These are phyloP conservation scores for Cercospora sojina DNA, from an alignment of 2,329 filamentous ascomycete species.

Conservation along the genomic window DNA sequence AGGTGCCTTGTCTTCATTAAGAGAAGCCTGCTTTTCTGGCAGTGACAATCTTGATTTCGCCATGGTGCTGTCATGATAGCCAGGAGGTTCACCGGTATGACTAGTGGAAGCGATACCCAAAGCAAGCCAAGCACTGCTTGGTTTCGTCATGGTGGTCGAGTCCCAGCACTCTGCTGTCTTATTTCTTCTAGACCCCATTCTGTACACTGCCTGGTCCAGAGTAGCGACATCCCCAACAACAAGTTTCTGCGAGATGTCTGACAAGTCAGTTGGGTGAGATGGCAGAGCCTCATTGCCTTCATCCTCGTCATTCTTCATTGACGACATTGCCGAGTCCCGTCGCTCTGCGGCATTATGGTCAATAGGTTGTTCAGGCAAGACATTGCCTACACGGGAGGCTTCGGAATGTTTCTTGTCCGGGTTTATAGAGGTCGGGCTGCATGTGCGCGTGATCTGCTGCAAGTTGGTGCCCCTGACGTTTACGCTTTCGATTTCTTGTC, in stretches of 20 bases:
- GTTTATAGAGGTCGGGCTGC: not conserved
- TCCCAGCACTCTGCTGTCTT: not conserved
- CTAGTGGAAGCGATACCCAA: not conserved
- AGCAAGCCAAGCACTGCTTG: not conserved
- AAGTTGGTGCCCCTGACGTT: not conserved
- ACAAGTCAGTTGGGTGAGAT: not conserved
- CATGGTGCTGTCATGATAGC: not conserved
- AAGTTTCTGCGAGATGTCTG: not conserved
- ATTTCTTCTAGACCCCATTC: not conserved
- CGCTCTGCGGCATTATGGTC: not conserved
- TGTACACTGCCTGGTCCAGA: not conserved
- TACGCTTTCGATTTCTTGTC: not conserved
- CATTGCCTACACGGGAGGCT: not conserved
- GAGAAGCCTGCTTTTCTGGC: not conserved
- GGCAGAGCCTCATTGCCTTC: not conserved
- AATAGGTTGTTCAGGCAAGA: not conserved
- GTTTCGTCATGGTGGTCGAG: not conserved
- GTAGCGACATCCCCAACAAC: not conserved
- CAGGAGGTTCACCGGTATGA: not conserved
- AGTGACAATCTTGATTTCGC: not conserved
- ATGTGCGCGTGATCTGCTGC: not conserved
- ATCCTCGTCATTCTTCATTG: not conserved
- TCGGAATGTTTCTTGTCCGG: not conserved
- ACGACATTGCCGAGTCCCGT: not conserved
- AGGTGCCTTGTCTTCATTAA: not conserved